A percentile compares a stretch with the other conserved stretches of the same genome.
phyloP scores from a whole-genome alignment of 2,329 filamentous ascomycete species.

The Didymella segeticola region DNA sequence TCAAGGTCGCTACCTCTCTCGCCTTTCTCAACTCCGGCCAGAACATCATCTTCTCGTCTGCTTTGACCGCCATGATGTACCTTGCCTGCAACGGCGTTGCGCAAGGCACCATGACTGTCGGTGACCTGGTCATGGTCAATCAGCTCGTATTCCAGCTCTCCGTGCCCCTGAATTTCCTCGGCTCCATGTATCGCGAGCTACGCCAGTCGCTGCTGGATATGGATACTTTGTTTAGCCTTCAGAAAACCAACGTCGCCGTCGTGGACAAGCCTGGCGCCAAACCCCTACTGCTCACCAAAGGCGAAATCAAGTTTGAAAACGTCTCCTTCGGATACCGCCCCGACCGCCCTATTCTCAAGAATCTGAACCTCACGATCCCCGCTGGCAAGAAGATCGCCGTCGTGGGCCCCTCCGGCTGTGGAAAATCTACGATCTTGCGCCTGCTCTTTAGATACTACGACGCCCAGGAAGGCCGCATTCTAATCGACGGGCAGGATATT shows the following conservation, averaged over 20 bases:
- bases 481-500: slow-evolving; percentile 93
- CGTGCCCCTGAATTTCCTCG: slow-evolving; percentile 94
- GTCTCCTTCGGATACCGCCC: slow-evolving; percentile 92
- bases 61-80: slow-evolving; percentile 98
- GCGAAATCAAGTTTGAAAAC: slow-evolving; percentile 92
- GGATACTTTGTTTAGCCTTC: slow-evolving; percentile 96
- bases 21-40: slow-evolving; percentile 94
- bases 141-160: slow-evolving; percentile 98
- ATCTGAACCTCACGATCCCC: slow-evolving; percentile 86
- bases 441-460: slow-evolving; percentile 96
- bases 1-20: slow-evolving; percentile 94
- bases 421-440: slow-evolving; percentile 91
- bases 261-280: slow-evolving; percentile 78
- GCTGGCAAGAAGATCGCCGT: slow-evolving; percentile 96
- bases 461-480: slow-evolving; percentile 80
- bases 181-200: slow-evolving; percentile 96
- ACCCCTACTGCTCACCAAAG: slow-evolving; percentile 75
- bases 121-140: slow-evolving; percentile 98
- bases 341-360: slow-evolving; percentile 84
- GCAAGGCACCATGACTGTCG: slow-evolving; percentile 80
- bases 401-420: slow-evolving; percentile 93
- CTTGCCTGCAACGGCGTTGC: slow-evolving; percentile 90
- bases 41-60: slow-evolving; percentile 95
- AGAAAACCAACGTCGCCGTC: slow-evolving; percentile 92
- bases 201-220: slow-evolving; percentile 95